Evolutionary conservation across 148 eudicot genomes (phyloP).

Genomic region (Amaranthus cruentus): DNA sequence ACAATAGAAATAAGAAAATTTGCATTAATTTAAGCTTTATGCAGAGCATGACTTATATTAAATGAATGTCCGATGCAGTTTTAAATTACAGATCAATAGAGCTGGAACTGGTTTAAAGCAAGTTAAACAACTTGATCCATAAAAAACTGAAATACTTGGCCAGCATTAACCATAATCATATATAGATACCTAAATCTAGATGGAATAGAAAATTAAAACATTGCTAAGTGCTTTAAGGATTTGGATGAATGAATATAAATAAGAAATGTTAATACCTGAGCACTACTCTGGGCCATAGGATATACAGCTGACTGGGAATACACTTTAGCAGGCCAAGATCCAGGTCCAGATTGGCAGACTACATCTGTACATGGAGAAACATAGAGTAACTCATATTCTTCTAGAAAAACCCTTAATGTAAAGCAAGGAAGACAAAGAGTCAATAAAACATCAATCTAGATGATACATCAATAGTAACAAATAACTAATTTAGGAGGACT

Average conservation of each 20-base stretch:
- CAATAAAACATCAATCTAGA: slow-evolving; percentile 1
- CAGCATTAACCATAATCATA: neutral
- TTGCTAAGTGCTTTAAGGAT: neutral
- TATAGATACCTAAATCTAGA: too few species aligned
- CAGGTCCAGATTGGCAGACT: slow-evolving; percentile 99
- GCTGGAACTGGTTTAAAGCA: neutral
- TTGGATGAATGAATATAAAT: neutral
- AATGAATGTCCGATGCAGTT: neutral
- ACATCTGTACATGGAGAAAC: slow-evolving; percentile 52
- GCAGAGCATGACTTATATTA: neutral
- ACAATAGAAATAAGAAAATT: neutral
- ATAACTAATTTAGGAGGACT: slow-evolving; percentile 3
- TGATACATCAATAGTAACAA: neutral
- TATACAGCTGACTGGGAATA: slow-evolving; percentile 84
- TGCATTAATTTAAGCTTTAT: slow-evolving; percentile 2
- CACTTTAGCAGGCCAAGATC: slow-evolving; percentile 86
- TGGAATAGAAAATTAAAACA: neutral
- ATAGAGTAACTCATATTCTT: neutral
- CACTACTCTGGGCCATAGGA: slow-evolving; percentile 98
- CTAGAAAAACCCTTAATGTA: neutral
- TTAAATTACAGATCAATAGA: neutral
- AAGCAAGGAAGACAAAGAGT: neutral
- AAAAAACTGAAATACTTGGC: slow-evolving; percentile 1
- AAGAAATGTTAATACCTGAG: slow-evolving; percentile 57
- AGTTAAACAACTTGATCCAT: neutral